A percentile compares a stretch with the other conserved stretches of the same genome.
These are phyloP conservation scores for Cordyceps tenuipes DNA, from an alignment of 2,329 filamentous ascomycete species.

Conservation along the genomic window DNA sequence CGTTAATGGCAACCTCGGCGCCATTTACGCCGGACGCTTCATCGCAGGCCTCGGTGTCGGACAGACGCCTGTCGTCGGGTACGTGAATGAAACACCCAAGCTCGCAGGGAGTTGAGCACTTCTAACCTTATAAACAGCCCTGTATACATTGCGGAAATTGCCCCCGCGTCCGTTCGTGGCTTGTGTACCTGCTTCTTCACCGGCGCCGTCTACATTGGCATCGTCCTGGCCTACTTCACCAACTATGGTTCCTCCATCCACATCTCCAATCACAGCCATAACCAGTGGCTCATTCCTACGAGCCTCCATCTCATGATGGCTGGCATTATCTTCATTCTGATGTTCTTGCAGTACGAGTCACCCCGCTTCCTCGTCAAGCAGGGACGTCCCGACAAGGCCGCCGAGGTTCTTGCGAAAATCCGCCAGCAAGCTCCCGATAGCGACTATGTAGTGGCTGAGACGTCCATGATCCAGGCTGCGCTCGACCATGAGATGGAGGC, in stretches of 20 bases:
- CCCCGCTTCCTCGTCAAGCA: slow-evolving; percentile 63
- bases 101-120: not conserved
- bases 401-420: slow-evolving; percentile 45
- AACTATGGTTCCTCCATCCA: slow-evolving; percentile 53
- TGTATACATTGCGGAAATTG: slow-evolving; percentile 65
- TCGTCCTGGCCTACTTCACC: slow-evolving; percentile 71
- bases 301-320: slow-evolving; percentile 72
- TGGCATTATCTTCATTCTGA: slow-evolving; percentile 60
- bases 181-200: slow-evolving; percentile 57
- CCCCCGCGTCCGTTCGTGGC: slow-evolving; percentile 60
- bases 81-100: slow-evolving; percentile 12
- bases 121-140: slow-evolving; percentile 29
- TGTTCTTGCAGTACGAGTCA: slow-evolving; percentile 61
- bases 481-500: slow-evolving; percentile 66
- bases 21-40: slow-evolving; percentile 58
- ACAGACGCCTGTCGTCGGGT: slow-evolving; percentile 56
- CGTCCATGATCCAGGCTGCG: slow-evolving; percentile 54
- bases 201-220: slow-evolving; percentile 61
- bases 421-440: slow-evolving; percentile 52
- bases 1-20: slow-evolving; percentile 42
- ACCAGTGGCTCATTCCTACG: slow-evolving; percentile 59
- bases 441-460: slow-evolving; percentile 53
- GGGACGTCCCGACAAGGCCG: slow-evolving; percentile 50
- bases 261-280: slow-evolving; percentile 36
- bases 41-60: slow-evolving; percentile 59